These are phyloP conservation scores for Ampelocalamus luodianensis DNA, from an alignment of 176 grass and related monocot species.

Conservation along the genomic window DNA sequence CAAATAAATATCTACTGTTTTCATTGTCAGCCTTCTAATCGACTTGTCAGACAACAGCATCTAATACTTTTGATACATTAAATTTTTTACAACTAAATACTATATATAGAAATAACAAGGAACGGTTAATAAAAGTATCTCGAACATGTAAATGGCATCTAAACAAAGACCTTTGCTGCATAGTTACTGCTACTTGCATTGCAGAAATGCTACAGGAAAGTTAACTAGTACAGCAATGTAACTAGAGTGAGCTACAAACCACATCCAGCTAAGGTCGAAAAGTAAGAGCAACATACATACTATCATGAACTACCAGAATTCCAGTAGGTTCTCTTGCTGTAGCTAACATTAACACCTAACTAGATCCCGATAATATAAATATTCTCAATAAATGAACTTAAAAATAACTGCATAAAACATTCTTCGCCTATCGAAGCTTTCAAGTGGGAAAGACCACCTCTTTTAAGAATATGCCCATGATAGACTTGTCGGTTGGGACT, in stretches of 20 bases:
- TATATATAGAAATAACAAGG: not conserved
- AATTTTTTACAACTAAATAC: not conserved
- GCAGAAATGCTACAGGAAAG: not conserved
- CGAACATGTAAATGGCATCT: not conserved
- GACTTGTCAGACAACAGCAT: constrained; percentile 1
- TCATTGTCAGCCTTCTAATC: constrained; percentile 30
- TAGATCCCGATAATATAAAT: constrained; percentile 2
- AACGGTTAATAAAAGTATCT: not conserved
- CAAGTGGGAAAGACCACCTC: not conserved
- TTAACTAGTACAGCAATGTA: constrained; percentile 21
- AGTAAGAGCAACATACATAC: constrained; percentile 26
- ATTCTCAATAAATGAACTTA: not conserved
- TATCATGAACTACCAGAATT: not conserved
- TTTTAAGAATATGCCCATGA: not conserved
- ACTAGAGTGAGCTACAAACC: not conserved
- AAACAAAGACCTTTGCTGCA: not conserved
- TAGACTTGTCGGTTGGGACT: too few species aligned
- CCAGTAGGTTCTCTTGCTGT: not conserved
- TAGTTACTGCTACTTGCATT: not conserved
- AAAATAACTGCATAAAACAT: constrained; percentile 16
- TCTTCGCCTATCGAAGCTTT: constrained; percentile 5
- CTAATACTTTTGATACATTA: not conserved
- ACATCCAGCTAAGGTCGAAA: not conserved
- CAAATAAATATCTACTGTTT: not conserved
- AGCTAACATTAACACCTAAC: not conserved